Conservation (phyloP, 768 basidiomycete genomes). For the Lactarius hatsudake region DNA sequence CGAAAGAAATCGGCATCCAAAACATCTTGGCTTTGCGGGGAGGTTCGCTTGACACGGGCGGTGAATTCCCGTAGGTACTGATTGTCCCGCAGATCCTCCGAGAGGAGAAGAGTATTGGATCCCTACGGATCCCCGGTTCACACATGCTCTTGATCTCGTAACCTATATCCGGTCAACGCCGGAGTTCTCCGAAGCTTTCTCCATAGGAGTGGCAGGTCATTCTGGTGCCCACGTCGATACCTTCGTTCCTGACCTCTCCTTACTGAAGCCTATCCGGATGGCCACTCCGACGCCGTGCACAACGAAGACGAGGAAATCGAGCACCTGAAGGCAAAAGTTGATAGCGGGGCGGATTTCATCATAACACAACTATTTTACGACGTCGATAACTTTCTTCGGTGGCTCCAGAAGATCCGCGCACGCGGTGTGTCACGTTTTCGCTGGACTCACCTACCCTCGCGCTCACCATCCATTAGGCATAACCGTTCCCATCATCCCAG, state of each 20-base stretch:
- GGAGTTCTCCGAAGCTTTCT: slow-evolving; percentile 82
- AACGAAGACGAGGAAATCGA: slow-evolving; percentile 63
- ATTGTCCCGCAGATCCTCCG: slow-evolving; percentile 67
- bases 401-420: slow-evolving; percentile 69
- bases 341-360: slow-evolving; percentile 94
- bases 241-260: slow-evolving; percentile 12
- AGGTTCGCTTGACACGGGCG: slow-evolving; percentile 46
- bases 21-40: slow-evolving; percentile 90
- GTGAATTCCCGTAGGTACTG: background rate
- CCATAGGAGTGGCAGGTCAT: slow-evolving; percentile 90
- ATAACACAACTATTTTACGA: slow-evolving; percentile 98
- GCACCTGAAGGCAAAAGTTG: slow-evolving; percentile 80
- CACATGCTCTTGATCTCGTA: slow-evolving; percentile 86
- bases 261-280: slow-evolving; percentile 81
- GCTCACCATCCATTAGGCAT: slow-evolving; percentile 57
- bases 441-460: background rate
- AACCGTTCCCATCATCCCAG: slow-evolving; percentile 85
- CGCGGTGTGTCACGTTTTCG: slow-evolving; percentile 48
- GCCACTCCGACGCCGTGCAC: slow-evolving; percentile 61
- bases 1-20: slow-evolving; percentile 77
- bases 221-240: slow-evolving; percentile 1
- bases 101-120: slow-evolving; percentile 93
- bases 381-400: slow-evolving; percentile 77
- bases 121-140: slow-evolving; percentile 78
- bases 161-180: slow-evolving; percentile 76